Percentiles rank a stretch among this genome's conserved stretches.
phyloP scores from a whole-genome alignment of 2,329 filamentous ascomycete genomes.

The Fonsecaea pugnacius region DNA sequence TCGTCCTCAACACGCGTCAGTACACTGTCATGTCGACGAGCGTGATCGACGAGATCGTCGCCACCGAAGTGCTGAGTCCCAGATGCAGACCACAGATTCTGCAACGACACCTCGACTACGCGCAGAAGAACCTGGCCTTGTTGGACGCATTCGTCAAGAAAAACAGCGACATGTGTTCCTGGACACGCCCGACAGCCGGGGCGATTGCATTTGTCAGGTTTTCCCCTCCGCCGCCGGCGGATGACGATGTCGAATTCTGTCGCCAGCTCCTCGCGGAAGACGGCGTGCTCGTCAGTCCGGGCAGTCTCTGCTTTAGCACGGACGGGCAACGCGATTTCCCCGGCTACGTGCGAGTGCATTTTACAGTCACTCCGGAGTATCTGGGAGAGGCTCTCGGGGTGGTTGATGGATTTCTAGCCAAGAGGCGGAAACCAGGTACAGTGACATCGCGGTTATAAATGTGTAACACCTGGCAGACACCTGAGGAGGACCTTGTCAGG shows the following conservation, averaged over 20 bases:
- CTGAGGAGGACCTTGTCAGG: neutral
- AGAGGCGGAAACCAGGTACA: neutral
- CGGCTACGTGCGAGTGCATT: constrained; percentile 33
- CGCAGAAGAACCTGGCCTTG: constrained; percentile 67
- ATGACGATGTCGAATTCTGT: constrained; percentile 75
- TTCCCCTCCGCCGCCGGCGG: constrained; percentile 48
- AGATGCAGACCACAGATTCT: constrained; percentile 66
- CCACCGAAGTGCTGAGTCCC: constrained; percentile 71
- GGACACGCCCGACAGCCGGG: constrained; percentile 75
- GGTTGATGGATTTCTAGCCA: constrained; percentile 26
- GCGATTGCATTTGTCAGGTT: constrained; percentile 80
- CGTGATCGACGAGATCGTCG: constrained; percentile 77
- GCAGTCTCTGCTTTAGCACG: constrained; percentile 71
- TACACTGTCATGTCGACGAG: constrained; percentile 88
- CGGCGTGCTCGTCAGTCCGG: constrained; percentile 76
- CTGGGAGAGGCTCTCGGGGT: constrained; percentile 24
- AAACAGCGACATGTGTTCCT: constrained; percentile 62
- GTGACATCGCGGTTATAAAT: neutral
- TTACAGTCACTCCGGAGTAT: constrained; percentile 25
- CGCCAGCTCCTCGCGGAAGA: constrained; percentile 68
- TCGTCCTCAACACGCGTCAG: constrained; percentile 69
- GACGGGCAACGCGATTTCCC: constrained; percentile 20
- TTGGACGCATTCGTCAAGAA: constrained; percentile 69
- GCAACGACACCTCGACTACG: constrained; percentile 67
- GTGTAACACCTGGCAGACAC: no score